Evolutionary conservation across 2,329 filamentous ascomycete genomes (phyloP).

Genomic region (Davidsoniella neocaledoniae): DNA sequence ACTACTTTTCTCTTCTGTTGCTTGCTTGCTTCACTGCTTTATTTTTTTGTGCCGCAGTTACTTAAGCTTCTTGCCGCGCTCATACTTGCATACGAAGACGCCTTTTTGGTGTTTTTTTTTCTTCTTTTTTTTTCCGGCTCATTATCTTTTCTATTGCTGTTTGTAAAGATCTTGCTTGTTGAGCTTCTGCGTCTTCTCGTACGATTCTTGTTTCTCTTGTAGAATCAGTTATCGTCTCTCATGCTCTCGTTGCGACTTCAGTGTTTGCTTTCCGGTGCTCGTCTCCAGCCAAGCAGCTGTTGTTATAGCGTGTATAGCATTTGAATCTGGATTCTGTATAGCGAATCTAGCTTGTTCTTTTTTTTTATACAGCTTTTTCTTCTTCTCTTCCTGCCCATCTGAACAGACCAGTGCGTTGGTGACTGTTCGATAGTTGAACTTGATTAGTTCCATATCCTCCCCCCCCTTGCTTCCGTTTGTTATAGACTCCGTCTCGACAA

Average conservation of each 20-base stretch:
- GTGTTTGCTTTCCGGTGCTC: too few relatives aligned
- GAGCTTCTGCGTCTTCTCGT: not conserved
- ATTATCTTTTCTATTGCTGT: not conserved
- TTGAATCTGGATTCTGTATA: too few relatives aligned
- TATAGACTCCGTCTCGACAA: not conserved
- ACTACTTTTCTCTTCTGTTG: not conserved
- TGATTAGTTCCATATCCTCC: not conserved
- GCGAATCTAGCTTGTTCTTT: too few relatives aligned
- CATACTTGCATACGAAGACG: not conserved
- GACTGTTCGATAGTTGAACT: not conserved
- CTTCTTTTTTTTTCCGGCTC: not conserved
- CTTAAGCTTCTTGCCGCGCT: too few relatives aligned
- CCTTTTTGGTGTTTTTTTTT: constrained; percentile 6
- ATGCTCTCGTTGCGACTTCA: not conserved
- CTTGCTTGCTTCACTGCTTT: not conserved
- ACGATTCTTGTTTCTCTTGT: not conserved
- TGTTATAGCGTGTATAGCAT: too few relatives aligned
- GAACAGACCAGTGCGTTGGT: not conserved
- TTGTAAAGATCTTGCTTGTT: not conserved
- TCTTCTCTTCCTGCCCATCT: too few relatives aligned
- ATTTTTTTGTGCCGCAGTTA: too few relatives aligned
- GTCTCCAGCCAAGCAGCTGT: too few relatives aligned
- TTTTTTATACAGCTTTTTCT: too few relatives aligned
- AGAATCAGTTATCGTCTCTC: not conserved
- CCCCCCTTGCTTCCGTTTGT: not conserved